Conservation (phyloP, 164 flowering plant genomes). For the Houttuynia cordata region DNA sequence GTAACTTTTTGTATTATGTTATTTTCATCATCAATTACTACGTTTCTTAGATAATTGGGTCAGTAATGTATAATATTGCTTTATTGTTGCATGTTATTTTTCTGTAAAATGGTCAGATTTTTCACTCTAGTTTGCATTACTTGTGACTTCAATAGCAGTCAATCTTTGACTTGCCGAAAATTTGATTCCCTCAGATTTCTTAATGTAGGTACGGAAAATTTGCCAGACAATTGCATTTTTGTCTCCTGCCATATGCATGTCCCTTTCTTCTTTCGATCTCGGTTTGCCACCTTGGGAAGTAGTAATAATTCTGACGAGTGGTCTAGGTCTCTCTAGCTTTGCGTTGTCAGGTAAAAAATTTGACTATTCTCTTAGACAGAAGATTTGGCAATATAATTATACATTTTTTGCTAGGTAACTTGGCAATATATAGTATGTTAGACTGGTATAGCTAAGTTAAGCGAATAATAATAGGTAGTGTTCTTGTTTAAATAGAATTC, state of each 20-base stretch:
- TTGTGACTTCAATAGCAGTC: too few relatives aligned
- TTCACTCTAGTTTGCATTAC: too few relatives aligned
- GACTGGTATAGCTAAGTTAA: too few relatives aligned
- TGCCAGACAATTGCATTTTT: constrained; percentile 88
- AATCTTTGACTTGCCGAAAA: background rate
- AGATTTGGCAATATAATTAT: background rate
- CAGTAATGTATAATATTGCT: background rate
- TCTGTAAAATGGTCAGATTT: background rate
- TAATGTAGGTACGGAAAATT: constrained; percentile 71
- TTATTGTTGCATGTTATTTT: too few relatives aligned
- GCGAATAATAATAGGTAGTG: too few relatives aligned
- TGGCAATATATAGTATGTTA: background rate
- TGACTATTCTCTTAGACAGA: background rate
- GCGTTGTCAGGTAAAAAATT: constrained; percentile 64
- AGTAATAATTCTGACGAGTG: constrained; percentile 68
- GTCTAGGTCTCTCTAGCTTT: constrained; percentile 93
- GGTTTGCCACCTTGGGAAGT: constrained; percentile 89
- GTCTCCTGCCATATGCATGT: constrained; percentile 92
- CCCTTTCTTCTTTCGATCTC: constrained; percentile 65
- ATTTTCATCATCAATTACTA: background rate
- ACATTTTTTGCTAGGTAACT: background rate
- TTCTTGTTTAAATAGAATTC: too few relatives aligned
- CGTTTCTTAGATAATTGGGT: background rate
- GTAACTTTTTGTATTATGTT: too few relatives aligned
- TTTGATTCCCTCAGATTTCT: background rate